Percentiles rank a stretch among this genome's conserved stretches.
Evolutionary conservation across 73 alveolate genomes (phyloP).

Genomic region (Paramecium tetraurelia): DNA sequence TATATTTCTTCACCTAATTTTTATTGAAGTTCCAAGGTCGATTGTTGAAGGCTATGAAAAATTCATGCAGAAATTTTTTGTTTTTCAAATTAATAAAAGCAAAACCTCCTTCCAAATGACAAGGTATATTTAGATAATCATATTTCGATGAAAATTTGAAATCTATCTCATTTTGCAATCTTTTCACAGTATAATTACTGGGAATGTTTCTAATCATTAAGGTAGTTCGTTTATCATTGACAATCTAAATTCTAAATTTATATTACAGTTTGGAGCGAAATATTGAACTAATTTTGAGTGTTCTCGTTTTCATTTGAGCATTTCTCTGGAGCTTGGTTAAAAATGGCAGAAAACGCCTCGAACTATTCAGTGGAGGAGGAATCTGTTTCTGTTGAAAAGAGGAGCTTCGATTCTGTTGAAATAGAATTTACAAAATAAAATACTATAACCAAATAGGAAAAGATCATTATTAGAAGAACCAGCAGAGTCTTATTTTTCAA

Average conservation of each 20-base stretch:
- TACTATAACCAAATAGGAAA: slow-evolving; percentile 2
- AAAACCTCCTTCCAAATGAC: background rate
- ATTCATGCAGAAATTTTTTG: background rate
- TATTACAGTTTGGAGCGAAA: slow-evolving; percentile 21
- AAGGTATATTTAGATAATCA: slow-evolving; percentile 14
- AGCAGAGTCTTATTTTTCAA: slow-evolving; percentile 35
- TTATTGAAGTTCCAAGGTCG: slow-evolving; percentile 5
- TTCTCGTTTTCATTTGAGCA: background rate
- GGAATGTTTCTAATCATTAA: slow-evolving; percentile 39
- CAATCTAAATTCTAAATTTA: background rate
- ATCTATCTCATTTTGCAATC: background rate
- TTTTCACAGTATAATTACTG: background rate
- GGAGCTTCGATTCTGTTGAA: background rate
- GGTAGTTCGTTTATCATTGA: slow-evolving; percentile 24
- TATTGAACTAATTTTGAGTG: slow-evolving; percentile 11
- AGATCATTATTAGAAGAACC: slow-evolving; percentile 1
- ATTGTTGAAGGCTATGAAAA: background rate
- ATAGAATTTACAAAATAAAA: background rate
- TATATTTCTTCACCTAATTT: background rate
- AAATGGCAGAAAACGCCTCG: background rate
- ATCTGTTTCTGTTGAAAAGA: background rate
- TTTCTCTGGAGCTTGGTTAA: background rate
- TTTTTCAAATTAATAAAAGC: slow-evolving; percentile 28
- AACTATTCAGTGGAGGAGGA: background rate
- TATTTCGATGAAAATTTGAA: background rate